These are phyloP conservation scores for Thelonectria olida DNA, from an alignment of 2,329 filamentous ascomycete species.

Conservation along the genomic window DNA sequence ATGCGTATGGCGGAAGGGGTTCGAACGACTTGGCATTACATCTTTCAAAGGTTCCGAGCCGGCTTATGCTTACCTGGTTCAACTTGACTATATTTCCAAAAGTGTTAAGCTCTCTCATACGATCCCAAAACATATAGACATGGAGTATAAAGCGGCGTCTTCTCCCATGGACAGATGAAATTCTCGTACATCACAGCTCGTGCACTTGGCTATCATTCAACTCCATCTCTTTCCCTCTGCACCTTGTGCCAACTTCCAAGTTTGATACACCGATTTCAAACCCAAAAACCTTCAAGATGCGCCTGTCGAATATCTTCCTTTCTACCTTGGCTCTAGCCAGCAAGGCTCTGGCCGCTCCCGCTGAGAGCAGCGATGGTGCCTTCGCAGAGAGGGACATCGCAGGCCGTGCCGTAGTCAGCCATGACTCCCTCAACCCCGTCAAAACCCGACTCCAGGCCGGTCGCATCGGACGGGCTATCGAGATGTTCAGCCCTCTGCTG, in stretches of 20 bases:
- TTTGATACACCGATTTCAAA: not conserved
- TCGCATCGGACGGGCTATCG: constrained; percentile 36
- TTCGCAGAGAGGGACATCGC: no score
- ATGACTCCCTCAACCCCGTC: constrained; percentile 41
- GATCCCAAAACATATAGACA: not conserved
- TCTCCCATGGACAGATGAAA: not conserved
- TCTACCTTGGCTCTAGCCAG: not conserved
- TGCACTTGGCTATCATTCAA: not conserved
- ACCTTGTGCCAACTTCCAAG: not conserved
- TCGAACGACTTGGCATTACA: not conserved
- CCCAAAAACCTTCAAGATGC: not conserved
- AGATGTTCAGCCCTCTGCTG: constrained; percentile 44
- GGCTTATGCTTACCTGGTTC: not conserved
- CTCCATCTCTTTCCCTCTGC: not conserved
- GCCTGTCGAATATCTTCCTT: not conserved
- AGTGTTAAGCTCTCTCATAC: not conserved
- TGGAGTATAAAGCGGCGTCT: not conserved
- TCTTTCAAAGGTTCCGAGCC: not conserved
- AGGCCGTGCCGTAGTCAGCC: constrained; percentile 32
- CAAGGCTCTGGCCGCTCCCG: not conserved
- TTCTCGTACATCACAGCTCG: no score
- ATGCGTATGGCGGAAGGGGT: no score
- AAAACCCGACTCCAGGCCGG: constrained; percentile 38
- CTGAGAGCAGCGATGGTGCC: no score
- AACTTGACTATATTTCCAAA: not conserved